A percentile compares a stretch with the other conserved stretches of the same genome.
Conservation (phyloP, 768 basidiomycete species). For the Russula sp. region DNA sequence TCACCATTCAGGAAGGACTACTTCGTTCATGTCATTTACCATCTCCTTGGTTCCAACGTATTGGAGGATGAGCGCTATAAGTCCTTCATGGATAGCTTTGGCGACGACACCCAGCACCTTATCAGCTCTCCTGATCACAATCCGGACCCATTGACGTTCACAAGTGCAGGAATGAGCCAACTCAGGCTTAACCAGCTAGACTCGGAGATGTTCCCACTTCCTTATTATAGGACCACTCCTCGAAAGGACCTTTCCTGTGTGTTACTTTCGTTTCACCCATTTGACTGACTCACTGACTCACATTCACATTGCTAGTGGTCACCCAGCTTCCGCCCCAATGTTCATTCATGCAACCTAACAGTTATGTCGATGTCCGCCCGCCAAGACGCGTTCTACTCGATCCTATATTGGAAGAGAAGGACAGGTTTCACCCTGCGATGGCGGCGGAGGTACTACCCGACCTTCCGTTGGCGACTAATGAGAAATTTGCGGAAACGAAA, state of each 20-base stretch:
- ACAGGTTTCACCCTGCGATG: conserved; percentile 28
- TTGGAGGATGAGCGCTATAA: conserved; percentile 67
- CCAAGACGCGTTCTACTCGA: conserved; percentile 39
- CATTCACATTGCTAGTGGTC: conserved; percentile 8
- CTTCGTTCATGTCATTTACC: conserved; percentile 56
- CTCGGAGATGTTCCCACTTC: conserved; percentile 65
- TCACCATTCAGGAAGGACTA: conserved; percentile 47
- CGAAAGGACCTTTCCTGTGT: conserved; percentile 41
- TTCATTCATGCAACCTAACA: conserved; percentile 23
- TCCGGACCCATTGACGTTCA: conserved; percentile 69
- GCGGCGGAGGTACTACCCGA: conserved; percentile 3
- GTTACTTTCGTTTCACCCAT: background rate
- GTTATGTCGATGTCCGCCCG: conserved; percentile 23
- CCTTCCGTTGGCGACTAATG: conserved; percentile 39
- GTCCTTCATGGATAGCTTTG: conserved; percentile 69
- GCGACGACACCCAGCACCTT: conserved; percentile 64
- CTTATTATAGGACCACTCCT: conserved; percentile 49
- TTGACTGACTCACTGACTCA: background rate
- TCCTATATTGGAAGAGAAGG: conserved; percentile 32
- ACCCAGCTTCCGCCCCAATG: conserved; percentile 29
- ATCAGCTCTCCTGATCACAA: conserved; percentile 62
- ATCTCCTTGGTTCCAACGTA: conserved; percentile 69
- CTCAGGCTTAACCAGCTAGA: conserved; percentile 73
- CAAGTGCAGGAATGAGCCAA: conserved; percentile 67
- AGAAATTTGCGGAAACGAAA: conserved; percentile 44